Conservation (phyloP, 805 yeast species). For the Scheffersomyces lignosus region DNA sequence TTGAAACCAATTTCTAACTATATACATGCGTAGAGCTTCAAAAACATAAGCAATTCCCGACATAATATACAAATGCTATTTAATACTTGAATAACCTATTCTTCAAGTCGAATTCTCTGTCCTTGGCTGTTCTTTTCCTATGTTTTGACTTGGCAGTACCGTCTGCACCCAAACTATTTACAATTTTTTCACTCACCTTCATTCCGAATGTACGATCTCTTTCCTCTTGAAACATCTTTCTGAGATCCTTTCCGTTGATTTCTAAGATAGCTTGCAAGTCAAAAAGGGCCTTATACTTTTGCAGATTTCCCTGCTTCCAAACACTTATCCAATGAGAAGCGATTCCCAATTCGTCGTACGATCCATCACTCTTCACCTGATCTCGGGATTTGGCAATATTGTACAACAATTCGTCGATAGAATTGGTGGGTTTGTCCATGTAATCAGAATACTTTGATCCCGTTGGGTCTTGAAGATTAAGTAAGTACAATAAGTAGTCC, state of each 20-base stretch:
- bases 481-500: constrained; percentile 73
- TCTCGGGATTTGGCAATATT: constrained; percentile 45
- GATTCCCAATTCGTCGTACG: constrained; percentile 55
- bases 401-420: constrained; percentile 55
- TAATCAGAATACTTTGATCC: constrained; percentile 48
- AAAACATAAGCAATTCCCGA: no score
- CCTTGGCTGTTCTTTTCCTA: constrained; percentile 45
- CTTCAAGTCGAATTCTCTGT: constrained; percentile 39
- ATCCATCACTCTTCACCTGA: constrained; percentile 32
- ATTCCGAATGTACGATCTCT: constrained; percentile 25
- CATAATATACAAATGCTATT: no score
- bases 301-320: constrained; percentile 57
- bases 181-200: constrained; percentile 28
- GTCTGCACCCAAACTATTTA: constrained; percentile 38
- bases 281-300: constrained; percentile 31
- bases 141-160: constrained; percentile 35
- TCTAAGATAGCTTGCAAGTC: constrained; percentile 36
- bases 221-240: constrained; percentile 26
- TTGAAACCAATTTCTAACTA: no score
- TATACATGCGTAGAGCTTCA: no score
- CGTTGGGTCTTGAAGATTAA: constrained; percentile 61
- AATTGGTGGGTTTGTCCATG: constrained; percentile 67
- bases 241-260: constrained; percentile 23
- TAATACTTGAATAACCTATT: constrained; percentile 35
- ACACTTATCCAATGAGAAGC: constrained; percentile 64